Conservation (phyloP, 768 basidiomycete genomes). For the Mycena sanguinolenta region DNA sequence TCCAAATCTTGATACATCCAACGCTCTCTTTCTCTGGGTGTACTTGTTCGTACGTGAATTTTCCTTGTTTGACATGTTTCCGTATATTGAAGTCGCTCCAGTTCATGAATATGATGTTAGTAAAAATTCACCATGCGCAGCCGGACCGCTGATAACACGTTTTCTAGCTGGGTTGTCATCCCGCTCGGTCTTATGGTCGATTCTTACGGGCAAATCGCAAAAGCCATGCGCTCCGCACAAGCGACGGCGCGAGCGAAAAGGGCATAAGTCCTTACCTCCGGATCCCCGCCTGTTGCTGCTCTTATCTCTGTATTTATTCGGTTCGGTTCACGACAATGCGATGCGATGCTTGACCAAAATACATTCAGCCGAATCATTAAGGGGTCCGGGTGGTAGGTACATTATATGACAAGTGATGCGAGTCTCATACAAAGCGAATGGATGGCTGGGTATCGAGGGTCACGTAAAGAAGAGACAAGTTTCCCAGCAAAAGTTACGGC, state of each 20-base stretch:
- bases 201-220: slow-evolving; percentile 79
- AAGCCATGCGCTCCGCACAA: slow-evolving; percentile 63
- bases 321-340: background rate
- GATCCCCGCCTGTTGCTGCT: too few species aligned
- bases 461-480: background rate
- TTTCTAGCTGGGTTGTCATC: slow-evolving; percentile 82
- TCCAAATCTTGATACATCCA: slow-evolving; percentile 78
- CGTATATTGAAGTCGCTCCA: slow-evolving; percentile 42
- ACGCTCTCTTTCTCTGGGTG: slow-evolving; percentile 81
- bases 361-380: slow-evolving; percentile 24
- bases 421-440: slow-evolving; percentile 37
- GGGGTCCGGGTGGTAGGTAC: slow-evolving; percentile 31
- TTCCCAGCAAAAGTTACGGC: background rate
- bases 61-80: slow-evolving; percentile 13
- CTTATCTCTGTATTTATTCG: slow-evolving; percentile 12
- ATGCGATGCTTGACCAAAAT: slow-evolving; percentile 14
- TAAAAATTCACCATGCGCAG: background rate
- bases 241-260: slow-evolving; percentile 51
- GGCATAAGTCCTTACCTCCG: too few species aligned
- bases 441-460: slow-evolving; percentile 35
- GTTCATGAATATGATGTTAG: slow-evolving; percentile 88
- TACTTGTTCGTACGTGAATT: slow-evolving; percentile 77
- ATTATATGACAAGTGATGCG: slow-evolving; percentile 25
- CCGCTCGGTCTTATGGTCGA: slow-evolving; percentile 84
- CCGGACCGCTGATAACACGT: slow-evolving; percentile 16